These are phyloP conservation scores for Pseudogymnoascus sp. DNA, from an alignment of 2,329 filamentous ascomycete genomes.

Conservation along the genomic window DNA sequence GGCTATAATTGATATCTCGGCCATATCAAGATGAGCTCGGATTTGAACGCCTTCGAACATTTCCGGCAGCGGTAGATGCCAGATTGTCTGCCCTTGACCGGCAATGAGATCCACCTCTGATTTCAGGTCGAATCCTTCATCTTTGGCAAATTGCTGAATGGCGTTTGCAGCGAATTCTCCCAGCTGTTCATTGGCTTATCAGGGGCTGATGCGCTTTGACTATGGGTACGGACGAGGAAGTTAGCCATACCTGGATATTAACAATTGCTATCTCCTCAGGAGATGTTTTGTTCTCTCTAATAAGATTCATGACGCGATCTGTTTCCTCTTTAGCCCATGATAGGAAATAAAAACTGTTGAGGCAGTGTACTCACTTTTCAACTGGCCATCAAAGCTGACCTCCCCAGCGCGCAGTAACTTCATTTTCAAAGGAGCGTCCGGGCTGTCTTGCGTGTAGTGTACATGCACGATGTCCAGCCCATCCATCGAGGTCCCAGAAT, in stretches of 20 bases:
- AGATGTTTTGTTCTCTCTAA: conserved; percentile 21
- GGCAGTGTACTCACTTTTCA: conserved; percentile 14
- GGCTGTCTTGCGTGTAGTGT: conserved; percentile 24
- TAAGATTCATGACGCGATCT: conserved; percentile 20
- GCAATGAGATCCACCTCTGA: conserved; percentile 23
- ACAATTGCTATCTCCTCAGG: conserved; percentile 24
- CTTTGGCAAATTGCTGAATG: conserved; percentile 18
- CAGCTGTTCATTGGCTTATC: conserved; percentile 5
- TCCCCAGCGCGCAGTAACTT: conserved; percentile 19
- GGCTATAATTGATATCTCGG: conserved; percentile 19
- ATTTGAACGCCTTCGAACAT: conserved; percentile 20
- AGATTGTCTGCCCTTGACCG: conserved; percentile 25
- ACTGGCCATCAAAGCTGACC: conserved; percentile 19
- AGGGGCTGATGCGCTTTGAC: no score
- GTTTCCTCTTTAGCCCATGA: not conserved
- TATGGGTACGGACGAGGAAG: not conserved
- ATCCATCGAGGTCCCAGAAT: conserved; percentile 26
- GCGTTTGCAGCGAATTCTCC: conserved; percentile 20
- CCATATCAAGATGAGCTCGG: conserved; percentile 21
- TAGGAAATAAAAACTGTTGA: no score
- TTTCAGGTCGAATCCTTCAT: conserved; percentile 18
- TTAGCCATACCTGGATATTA: conserved; percentile 19
- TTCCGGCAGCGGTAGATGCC: conserved; percentile 22
- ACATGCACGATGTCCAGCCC: conserved; percentile 23
- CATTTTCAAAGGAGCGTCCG: conserved; percentile 16